Base-by-base conservation (phyloP, 345 rosid genomes). In the Gossypium turneri region DNA sequence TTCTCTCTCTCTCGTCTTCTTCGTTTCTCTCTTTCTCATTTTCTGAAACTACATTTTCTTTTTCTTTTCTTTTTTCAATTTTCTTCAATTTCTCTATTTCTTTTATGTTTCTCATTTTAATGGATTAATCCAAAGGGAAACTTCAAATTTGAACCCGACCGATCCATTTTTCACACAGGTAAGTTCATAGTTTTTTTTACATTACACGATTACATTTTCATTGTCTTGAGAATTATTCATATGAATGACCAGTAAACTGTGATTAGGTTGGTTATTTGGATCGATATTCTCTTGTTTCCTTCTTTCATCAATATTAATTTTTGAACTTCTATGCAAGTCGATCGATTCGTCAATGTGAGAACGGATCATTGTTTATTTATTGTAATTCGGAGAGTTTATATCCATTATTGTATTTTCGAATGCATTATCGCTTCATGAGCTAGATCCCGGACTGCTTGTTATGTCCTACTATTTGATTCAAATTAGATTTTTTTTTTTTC, bases 1-100 rank as follows among this genome's bases (percentile, higher is more conserved):
- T 25, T 59, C 19, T 17, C 71, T 72, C 73, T 70, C 87, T 79
- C 60, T 85, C 83, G 80, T 82, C 83, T 80, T 80, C 86, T 77
- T 85, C 86, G 79, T 84, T 84, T 80, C 53, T 70, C 78, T 75
- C 80, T 74, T 73, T 80, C 72, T 69, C 24, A 9, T 50, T 27
- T 70, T 63, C 34, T 19, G 17, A 67, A 44, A 73, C 41, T 34
- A 50, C 27, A 53, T 45, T 51, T 22, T 57, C 60, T 27, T 13
- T 52, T 29, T 45, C 56, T 64, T 59, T 60, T 51, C 5, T 13
- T 34, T 16, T 2, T 55, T 16, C 19, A 16, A 3, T 52, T 70
- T 50, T 69, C 17, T 41, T n/a, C 13, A 0, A 12, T 10, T 53
- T 73, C 47, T 19, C 41, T 2, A 20, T 58, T 45, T 59, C 6